Evolutionary conservation across 257 asterid genomes (phyloP).

Genomic region (Fraxinus excelsior): DNA sequence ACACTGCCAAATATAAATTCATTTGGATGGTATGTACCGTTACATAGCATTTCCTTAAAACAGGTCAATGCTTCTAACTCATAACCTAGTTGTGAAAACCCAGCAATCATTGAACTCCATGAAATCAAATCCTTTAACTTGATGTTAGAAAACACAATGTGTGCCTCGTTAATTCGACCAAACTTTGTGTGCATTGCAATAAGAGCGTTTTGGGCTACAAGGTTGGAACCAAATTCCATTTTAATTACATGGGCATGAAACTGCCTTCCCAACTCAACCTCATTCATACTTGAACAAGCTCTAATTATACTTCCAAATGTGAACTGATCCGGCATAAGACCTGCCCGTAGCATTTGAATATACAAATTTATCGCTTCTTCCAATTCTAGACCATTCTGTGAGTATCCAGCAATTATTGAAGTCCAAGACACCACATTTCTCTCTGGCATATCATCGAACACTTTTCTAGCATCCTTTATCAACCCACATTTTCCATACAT

Average conservation of each 20-base stretch:
- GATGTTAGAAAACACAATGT: slow-evolving; percentile 45
- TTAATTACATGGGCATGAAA: slow-evolving; percentile 64
- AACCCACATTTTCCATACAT: slow-evolving; percentile 83
- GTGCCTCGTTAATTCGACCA: slow-evolving; percentile 44
- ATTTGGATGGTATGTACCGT: slow-evolving; percentile 46
- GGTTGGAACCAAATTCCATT: slow-evolving; percentile 56
- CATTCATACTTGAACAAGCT: slow-evolving; percentile 51
- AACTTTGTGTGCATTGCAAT: slow-evolving; percentile 68
- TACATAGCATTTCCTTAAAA: slow-evolving; percentile 63
- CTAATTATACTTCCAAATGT: slow-evolving; percentile 69
- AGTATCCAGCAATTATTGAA: slow-evolving; percentile 63
- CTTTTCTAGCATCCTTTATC: slow-evolving; percentile 52
- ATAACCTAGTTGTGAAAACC: slow-evolving; percentile 67
- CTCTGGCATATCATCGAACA: slow-evolving; percentile 61
- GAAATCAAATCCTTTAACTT: slow-evolving; percentile 63
- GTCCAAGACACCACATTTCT: slow-evolving; percentile 78
- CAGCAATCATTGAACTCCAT: slow-evolving; percentile 84
- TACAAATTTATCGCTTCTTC: slow-evolving; percentile 66
- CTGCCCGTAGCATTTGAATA: slow-evolving; percentile 51
- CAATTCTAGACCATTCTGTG: slow-evolving; percentile 49
- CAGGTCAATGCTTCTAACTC: slow-evolving; percentile 55
- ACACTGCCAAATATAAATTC: slow-evolving; percentile 70
- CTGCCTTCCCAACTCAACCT: slow-evolving; percentile 50
- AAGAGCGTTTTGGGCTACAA: slow-evolving; percentile 70
- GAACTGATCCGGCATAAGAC: slow-evolving; percentile 59